These are phyloP conservation scores for Conidiobolus coronatus DNA, from an alignment of 371 early-diverging fungal species.

Conservation along the genomic window DNA sequence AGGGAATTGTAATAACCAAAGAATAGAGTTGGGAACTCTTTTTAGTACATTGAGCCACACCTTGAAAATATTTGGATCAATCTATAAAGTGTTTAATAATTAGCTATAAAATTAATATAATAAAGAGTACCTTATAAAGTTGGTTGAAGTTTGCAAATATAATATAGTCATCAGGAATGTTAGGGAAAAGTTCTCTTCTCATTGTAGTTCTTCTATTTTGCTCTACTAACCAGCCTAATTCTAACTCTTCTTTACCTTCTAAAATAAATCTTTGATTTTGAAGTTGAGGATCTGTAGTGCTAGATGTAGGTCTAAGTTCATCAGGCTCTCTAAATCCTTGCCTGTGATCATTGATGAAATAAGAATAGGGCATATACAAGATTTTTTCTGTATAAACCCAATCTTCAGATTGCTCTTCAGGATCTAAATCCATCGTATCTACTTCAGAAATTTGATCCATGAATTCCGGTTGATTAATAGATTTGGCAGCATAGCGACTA, in stretches of 20 bases:
- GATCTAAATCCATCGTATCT: constrained; percentile 44
- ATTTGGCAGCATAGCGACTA: not conserved
- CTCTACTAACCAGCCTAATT: constrained; percentile 44
- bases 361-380: constrained; percentile 81
- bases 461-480: not conserved
- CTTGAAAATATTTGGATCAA: constrained; percentile 57
- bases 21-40: constrained; percentile 54
- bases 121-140: constrained; percentile 50
- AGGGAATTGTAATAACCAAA: constrained; percentile 82
- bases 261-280: constrained; percentile 7
- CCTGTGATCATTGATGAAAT: constrained; percentile 80
- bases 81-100: constrained; percentile 7
- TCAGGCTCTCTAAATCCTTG: constrained; percentile 78
- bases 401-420: constrained; percentile 22
- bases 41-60: constrained; percentile 64
- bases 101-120: too few species aligned
- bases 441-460: not conserved
- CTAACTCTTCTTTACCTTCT: constrained; percentile 9
- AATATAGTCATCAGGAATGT: constrained; percentile 48
- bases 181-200: constrained; percentile 70
- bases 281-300: constrained; percentile 13
- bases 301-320: constrained; percentile 10
- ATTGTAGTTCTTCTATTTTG: constrained; percentile 61
- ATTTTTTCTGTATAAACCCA: constrained; percentile 73
- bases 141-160: constrained; percentile 91